Percentiles rank a stretch among this genome's conserved stretches.
phyloP scores from a whole-genome alignment of 352 stramenopile genomes.

The Phytophthora brassicae region DNA sequence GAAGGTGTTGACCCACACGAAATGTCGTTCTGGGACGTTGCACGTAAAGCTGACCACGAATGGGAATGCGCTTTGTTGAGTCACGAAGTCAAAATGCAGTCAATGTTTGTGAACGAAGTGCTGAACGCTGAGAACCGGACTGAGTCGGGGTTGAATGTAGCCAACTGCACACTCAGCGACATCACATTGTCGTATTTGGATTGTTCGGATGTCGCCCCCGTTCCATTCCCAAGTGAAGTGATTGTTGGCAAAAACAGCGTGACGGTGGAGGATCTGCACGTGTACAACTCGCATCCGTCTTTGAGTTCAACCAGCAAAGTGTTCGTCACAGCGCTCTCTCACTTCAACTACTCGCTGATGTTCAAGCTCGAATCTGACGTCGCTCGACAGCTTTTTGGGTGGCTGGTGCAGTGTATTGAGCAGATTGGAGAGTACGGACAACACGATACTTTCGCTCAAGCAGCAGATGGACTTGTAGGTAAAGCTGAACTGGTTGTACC shows the following conservation, averaged over 20 bases:
- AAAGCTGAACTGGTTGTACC: not conserved
- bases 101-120: slow-evolving; percentile 60
- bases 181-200: slow-evolving; percentile 37
- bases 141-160: slow-evolving; percentile 34
- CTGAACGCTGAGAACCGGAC: slow-evolving; percentile 40
- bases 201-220: slow-evolving; percentile 14
- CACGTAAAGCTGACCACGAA: slow-evolving; percentile 53
- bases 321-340: slow-evolving; percentile 47
- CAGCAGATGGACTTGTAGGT: slow-evolving; percentile 37
- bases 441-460: slow-evolving; percentile 47
- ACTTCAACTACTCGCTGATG: slow-evolving; percentile 71
- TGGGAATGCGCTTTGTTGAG: slow-evolving; percentile 38
- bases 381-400: slow-evolving; percentile 47
- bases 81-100: slow-evolving; percentile 68
- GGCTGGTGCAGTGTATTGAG: slow-evolving; percentile 56
- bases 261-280: slow-evolving; percentile 46
- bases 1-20: slow-evolving; percentile 39
- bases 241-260: slow-evolving; percentile 22
- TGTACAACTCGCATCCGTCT: slow-evolving; percentile 61
- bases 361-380: slow-evolving; percentile 46
- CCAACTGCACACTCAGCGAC: slow-evolving; percentile 53
- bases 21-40: slow-evolving; percentile 56
- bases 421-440: slow-evolving; percentile 38
- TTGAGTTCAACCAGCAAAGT: slow-evolving; percentile 53
- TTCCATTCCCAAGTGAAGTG: slow-evolving; percentile 29